A percentile compares a stretch with the other conserved stretches of the same genome.
phyloP scores from a whole-genome alignment of 305 asterid species.

The Salvia sclarea region DNA sequence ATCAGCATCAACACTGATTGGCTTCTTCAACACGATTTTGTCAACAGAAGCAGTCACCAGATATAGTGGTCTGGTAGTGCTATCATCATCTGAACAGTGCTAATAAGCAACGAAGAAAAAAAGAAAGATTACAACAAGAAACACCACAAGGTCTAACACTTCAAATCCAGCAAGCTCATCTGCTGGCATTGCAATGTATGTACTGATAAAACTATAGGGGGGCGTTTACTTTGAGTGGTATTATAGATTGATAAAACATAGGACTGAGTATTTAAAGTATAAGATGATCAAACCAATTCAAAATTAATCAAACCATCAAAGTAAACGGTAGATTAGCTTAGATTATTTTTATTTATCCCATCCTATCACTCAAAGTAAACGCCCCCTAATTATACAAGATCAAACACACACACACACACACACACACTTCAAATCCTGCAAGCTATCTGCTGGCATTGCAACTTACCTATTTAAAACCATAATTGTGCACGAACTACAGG shows the following conservation, averaged over 20 bases:
- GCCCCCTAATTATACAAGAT: too few relatives aligned
- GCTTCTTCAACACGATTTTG: conserved; percentile 78
- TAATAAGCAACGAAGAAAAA: conserved; percentile 27
- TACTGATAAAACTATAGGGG: too few relatives aligned
- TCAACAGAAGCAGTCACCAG: conserved; percentile 90
- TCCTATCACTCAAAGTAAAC: too few relatives aligned
- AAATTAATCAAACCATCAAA: too few relatives aligned
- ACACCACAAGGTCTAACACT: not conserved
- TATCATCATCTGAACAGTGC: conserved; percentile 87
- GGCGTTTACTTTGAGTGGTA: too few relatives aligned
- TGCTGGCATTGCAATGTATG: conserved; percentile 12
- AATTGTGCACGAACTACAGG: not conserved
- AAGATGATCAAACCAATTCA: too few relatives aligned
- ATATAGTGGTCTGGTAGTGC: conserved; percentile 72
- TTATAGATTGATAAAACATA: too few relatives aligned
- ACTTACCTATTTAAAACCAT: not conserved
- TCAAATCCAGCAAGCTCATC: not conserved
- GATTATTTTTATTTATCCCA: too few relatives aligned
- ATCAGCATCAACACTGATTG: conserved; percentile 69
- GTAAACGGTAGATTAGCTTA: too few relatives aligned
- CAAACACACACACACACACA: too few relatives aligned
- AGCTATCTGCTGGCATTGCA: not conserved
- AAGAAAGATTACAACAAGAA: not conserved
- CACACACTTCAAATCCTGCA: not conserved
- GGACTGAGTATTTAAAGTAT: too few relatives aligned